Conservation (phyloP, 331 rosid genomes). For the Malus hybrid region DNA sequence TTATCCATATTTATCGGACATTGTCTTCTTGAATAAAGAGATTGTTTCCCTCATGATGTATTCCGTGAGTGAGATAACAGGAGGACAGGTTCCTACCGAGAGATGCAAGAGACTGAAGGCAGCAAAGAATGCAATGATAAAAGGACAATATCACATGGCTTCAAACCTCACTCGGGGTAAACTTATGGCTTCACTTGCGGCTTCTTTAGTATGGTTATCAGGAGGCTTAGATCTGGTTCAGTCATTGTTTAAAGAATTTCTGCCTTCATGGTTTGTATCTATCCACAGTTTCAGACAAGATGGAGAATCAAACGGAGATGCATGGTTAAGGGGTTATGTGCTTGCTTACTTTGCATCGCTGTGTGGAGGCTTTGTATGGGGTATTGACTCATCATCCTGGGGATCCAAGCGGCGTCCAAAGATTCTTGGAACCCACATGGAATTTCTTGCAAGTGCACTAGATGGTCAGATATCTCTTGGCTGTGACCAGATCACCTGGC, state of each 20-base stretch:
- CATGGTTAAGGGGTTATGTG: conserved; percentile 54
- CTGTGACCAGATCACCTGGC: conserved; percentile 65
- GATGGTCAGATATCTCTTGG: conserved; percentile 60
- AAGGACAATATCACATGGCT: conserved; percentile 46
- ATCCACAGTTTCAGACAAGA: conserved; percentile 40
- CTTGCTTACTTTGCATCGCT: conserved; percentile 59
- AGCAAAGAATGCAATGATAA: conserved; percentile 33
- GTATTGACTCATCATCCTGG: conserved; percentile 55
- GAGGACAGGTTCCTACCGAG: conserved; percentile 30
- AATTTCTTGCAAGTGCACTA: conserved; percentile 57
- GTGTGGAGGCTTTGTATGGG: conserved; percentile 67
- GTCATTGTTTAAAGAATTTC: conserved; percentile 46
- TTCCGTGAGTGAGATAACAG: conserved; percentile 47
- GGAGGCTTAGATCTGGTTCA: conserved; percentile 59
- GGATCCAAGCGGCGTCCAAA: conserved; percentile 55
- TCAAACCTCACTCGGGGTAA: conserved; percentile 47
- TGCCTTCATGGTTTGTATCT: conserved; percentile 68
- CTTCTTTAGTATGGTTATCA: conserved; percentile 62
- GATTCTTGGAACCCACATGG: conserved; percentile 52
- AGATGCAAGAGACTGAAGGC: conserved; percentile 25
- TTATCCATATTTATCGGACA: conserved; percentile 36
- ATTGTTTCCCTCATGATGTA: conserved; percentile 57
- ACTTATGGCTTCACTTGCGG: conserved; percentile 64
- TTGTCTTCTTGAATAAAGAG: conserved; percentile 45
- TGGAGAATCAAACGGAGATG: conserved; percentile 34